Base-by-base conservation (phyloP, 805 yeast genomes). In the Wickerhamomyces tratensis region DNA sequence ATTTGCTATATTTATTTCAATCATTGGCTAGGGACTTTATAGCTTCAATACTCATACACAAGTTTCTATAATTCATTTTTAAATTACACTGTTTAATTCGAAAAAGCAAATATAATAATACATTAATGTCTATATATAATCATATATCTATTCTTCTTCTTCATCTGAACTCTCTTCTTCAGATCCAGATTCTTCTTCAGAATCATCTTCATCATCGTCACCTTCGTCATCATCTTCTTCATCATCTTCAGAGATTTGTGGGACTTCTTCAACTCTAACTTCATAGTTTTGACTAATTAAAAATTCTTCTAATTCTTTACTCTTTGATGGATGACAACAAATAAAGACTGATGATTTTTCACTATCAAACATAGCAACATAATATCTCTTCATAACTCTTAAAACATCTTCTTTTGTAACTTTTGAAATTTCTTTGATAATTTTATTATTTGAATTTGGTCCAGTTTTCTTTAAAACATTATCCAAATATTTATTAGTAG, bases 301-400 rank as follows among this genome's bases (percentile, higher is more conserved):
- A 42, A 68, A 76, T 14, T 57, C 61, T 37, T 62, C 59, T 41
- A 85, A 62, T 6, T 60, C 62, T 0, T 67, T 75, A 4, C 64
- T 57, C 48, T 79, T 82, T 2, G 79, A 64, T 4, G 91, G 83
- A 50, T 93, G 88, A 43, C 89, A 74, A 52, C 87, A 77, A 4
- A 80, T 65, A 53, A 87, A 88, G 9, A 86, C 69, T 25, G 73
- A 63, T 11, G 93, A 78, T 1, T 61, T 60, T 0, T 64, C 54
- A 10, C 78, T 50, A 35, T 77, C 69, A 58, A 91, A 91, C 42
- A 91, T 53, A 2, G 81, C 79, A 29, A 72, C 62, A 53, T 84
- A 75, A 55, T 85, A 87, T 43, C 68, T 72, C 39, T 72, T 66
- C 56, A 85, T 64, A 41, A 65, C 62, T 48, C 66, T 56, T 6